Evolutionary conservation across 1,284 basidiomycete genomes (phyloP).

Genomic region (Stygiomarasmius scandens): DNA sequence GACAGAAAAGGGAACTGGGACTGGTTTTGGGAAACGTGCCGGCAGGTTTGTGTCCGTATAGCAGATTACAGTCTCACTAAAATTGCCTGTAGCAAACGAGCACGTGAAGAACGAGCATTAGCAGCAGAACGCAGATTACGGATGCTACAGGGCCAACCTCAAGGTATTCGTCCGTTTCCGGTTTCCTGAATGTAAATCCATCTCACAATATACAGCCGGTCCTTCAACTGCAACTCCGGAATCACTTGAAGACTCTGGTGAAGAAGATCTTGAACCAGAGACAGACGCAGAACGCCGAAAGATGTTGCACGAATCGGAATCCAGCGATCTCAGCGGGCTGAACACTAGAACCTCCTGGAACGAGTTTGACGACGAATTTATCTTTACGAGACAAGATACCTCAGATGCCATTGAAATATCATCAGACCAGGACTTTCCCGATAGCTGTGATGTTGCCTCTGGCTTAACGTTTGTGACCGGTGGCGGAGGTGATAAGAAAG

Average conservation of each 20-base stretch:
- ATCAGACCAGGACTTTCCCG: constrained; percentile 23
- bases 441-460: constrained; percentile 31
- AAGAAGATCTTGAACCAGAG: constrained; percentile 42
- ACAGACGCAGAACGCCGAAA: constrained; percentile 60
- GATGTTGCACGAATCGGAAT: constrained; percentile 46
- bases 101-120: constrained; percentile 71
- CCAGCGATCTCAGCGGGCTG: constrained; percentile 37
- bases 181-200: neutral
- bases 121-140: constrained; percentile 68
- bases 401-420: constrained; percentile 18
- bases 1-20: constrained; percentile 47
- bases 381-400: constrained; percentile 32
- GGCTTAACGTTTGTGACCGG: constrained; percentile 31
- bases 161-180: constrained; percentile 25
- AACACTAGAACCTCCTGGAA: constrained; percentile 39
- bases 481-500: neutral
- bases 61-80: neutral
- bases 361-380: constrained; percentile 51
- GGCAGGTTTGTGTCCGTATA: constrained; percentile 49
- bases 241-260: constrained; percentile 33
- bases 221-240: constrained; percentile 18
- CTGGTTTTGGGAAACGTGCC: constrained; percentile 71
- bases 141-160: constrained; percentile 38
- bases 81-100: constrained; percentile 58
- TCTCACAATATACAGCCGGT: neutral